Percentiles rank a stretch among this genome's conserved stretches.
Conservation (phyloP, 441 rosid species). For the Cnidoscolus chayamansa region DNA sequence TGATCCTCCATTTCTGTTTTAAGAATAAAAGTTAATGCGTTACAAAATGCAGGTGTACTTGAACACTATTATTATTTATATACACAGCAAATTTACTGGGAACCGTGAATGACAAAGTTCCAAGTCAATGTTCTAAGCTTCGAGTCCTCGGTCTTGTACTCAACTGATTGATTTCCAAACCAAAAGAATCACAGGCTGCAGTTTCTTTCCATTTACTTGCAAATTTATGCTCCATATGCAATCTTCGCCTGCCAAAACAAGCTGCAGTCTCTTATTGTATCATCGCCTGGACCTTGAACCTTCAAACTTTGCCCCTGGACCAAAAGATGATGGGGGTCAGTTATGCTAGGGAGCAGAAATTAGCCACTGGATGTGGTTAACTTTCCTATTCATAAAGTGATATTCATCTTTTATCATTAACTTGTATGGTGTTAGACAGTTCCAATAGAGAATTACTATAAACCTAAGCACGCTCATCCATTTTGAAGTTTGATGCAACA, state of each 20-base stretch:
- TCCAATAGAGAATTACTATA: background rate
- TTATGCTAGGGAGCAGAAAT: background rate
- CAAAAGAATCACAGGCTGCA: background rate
- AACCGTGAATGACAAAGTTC: background rate
- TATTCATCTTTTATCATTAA: background rate
- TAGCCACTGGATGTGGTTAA: background rate
- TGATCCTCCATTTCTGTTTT: no score
- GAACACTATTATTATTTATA: no score
- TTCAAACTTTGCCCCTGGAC: slow-evolving; percentile 1
- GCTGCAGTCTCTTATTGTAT: background rate
- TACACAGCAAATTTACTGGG: slow-evolving; percentile 7
- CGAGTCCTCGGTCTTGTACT: background rate
- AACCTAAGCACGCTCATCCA: background rate
- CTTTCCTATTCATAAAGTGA: background rate
- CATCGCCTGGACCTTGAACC: background rate
- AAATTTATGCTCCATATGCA: background rate
- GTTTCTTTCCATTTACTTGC: background rate
- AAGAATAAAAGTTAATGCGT: no score
- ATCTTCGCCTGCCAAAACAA: background rate
- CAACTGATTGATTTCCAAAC: background rate
- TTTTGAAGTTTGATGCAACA: background rate
- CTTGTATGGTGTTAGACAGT: background rate
- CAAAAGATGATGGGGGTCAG: background rate
- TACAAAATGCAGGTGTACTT: background rate
- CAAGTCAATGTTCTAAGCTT: background rate